Base-by-base conservation (phyloP, 306 rosid species). In the Vicia sativa region DNA sequence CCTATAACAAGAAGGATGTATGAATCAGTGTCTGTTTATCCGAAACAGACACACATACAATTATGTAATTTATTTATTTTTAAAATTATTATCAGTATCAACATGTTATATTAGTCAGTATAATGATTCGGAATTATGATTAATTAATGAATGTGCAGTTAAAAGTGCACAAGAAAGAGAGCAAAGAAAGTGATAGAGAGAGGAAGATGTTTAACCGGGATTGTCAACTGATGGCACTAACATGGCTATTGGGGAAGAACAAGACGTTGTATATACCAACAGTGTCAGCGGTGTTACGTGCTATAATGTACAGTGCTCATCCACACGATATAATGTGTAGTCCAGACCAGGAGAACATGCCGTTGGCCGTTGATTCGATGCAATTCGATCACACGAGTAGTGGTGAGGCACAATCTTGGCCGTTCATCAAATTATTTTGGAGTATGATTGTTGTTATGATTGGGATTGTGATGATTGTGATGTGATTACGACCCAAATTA, bases 181-280 rank as follows among this genome's bases (percentile, higher is more conserved):
- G 14, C 9, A 50, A 50, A 8, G 57, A 52, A n/a, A 52, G 58
- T 52, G 58, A 52, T 3, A 3, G 58, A 1, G 58, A 52, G 10
- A 21, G 58, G 29, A 52, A 52, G 11, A 52, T 52, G 58, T 52
- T 21, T 7, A 52, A 52, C 34, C 29, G 14, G 0, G 58, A 52
- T 2, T 52, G 58, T 52, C 9, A 52, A 52, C 14, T 52, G 8
- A 52, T 52, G 58, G 58, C 58, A 19, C 9, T 52, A 19, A 52
- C 58, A 19, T 52, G 58, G 58, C 58, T 52, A 6, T 11, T 52
- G 11, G 34, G 58, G 34, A 52, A 21, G 4, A 52, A 52, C 58
- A 52, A 52, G 15, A 52, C 58, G 3, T 2, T 25, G 58, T 52
- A 52, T 52, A 52, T 52, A 52, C 58, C 58, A 52, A 52, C 58